Evolutionary conservation across 768 basidiomycete genomes (phyloP).

Genomic region (Nevesoporus exiguus): DNA sequence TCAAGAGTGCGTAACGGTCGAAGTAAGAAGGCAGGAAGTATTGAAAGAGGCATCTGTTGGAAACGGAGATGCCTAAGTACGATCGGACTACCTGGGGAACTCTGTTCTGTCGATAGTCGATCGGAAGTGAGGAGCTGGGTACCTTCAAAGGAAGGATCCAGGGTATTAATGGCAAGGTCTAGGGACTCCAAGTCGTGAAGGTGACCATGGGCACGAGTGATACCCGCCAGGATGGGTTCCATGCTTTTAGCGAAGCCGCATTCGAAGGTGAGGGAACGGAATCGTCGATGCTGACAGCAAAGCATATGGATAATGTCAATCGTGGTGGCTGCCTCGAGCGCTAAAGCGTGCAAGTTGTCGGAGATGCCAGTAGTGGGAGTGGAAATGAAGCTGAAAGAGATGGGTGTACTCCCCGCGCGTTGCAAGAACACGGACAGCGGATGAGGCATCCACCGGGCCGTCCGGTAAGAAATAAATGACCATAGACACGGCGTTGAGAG

Average conservation of each 20-base stretch:
- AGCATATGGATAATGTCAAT: conserved; percentile 25
- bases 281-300: conserved; percentile 23
- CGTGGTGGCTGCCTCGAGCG: conserved; percentile 19
- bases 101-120: conserved; percentile 11
- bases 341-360: conserved; percentile 12
- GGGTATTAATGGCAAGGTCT: conserved; percentile 26
- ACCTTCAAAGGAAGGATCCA: conserved; percentile 27
- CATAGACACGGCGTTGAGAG: conserved; percentile 44
- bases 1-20: conserved; percentile 41
- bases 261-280: conserved; percentile 35
- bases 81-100: conserved; percentile 1
- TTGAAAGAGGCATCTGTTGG: conserved; percentile 39
- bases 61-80: conserved; percentile 37
- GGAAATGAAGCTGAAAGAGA: conserved; percentile 37
- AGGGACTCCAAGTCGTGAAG: conserved; percentile 29
- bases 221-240: conserved; percentile 22
- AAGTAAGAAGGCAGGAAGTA: conserved; percentile 37
- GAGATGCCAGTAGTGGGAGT: conserved; percentile 8
- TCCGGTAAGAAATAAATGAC: conserved; percentile 37
- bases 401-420: conserved; percentile 33
- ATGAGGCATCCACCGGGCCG: conserved; percentile 20
- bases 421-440: conserved; percentile 32
- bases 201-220: conserved; percentile 11
- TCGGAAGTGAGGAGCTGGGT: conserved; percentile 25
- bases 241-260: conserved; percentile 31